Evolutionary conservation across 2,329 filamentous ascomycete species (phyloP), one percentile per base, ranked within the genome.

Genomic region (Colletotrichum abscissum): DNA sequence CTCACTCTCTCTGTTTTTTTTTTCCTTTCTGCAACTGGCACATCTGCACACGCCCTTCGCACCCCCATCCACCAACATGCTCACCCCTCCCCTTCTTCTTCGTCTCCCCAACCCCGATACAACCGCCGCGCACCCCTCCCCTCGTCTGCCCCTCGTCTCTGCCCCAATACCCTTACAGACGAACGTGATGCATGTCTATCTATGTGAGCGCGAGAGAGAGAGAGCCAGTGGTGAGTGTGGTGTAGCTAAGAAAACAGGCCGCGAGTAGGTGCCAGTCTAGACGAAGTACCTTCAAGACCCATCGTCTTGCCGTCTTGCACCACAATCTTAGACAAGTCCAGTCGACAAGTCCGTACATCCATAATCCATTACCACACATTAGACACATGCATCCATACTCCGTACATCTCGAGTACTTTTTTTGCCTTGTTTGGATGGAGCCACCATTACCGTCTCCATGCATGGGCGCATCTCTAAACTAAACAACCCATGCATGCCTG

Each of bases 401-500:
- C 68, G 58, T 58, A 67, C 68, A 52, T 30, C 46, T 52, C 58
- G 11, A 70, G 62, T 73, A 73, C 71, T 55, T 67, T 26, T 26
- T 64, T 30, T 49, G 49, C 71, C 67, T 73, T 71, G 67, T 72
- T 73, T 67, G 60, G 71, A 64, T 63, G 52, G 62, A 63, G 38
- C 56, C 38, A 73, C 58, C 60, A 75, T 62, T 57, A 67, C 70
- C 73, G 42, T 73, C 58, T 63, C 60, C 28, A 75, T 75, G 65
- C 73, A 75, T 70, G 59, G 73, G 69, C 65, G 60, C 73, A 72
- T 74, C 73, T 74, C 69, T 72, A 63, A 63, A 63, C 60, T 66
- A 62, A 30, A 65, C 59, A 60, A 62, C 64, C 62, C 60, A 66
- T 66, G 67, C 70, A 60, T 57, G 67, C 30, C 68, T 64, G 55